phyloP scores from a whole-genome alignment of 2,329 filamentous ascomycete species.

The Bipolaris bicolor region DNA sequence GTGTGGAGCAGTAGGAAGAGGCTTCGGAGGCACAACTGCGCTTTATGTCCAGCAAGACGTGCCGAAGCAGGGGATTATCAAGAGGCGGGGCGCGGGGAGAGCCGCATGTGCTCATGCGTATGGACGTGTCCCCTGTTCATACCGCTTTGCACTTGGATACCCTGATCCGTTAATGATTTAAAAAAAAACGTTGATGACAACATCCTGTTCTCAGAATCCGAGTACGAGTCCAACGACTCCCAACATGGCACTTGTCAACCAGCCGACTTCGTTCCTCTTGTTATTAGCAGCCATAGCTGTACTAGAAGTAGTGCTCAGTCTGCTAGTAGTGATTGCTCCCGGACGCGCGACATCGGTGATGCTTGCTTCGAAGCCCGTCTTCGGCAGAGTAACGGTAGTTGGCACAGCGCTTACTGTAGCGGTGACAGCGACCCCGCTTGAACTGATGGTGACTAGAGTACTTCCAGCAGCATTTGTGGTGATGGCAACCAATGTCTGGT shows the following conservation, averaged over 20 bases:
- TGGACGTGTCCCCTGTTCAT: too few species aligned
- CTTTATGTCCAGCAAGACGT: background rate
- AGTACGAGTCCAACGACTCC: conserved; percentile 12
- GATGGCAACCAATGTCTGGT: conserved; percentile 31
- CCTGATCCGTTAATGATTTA: too few species aligned
- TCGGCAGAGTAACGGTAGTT: conserved; percentile 25
- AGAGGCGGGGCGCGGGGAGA: too few species aligned
- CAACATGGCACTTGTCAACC: conserved; percentile 13
- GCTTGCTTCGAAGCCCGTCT: conserved; percentile 30
- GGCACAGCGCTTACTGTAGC: conserved; percentile 32
- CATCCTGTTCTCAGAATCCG: background rate
- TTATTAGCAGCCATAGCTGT: background rate
- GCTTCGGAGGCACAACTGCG: background rate
- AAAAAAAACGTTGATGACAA: background rate
- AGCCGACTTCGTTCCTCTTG: conserved; percentile 3
- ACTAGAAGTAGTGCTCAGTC: conserved; percentile 17
- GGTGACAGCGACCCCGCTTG: conserved; percentile 35
- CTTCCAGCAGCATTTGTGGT: conserved; percentile 32
- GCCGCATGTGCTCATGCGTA: too few species aligned
- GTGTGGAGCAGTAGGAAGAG: background rate
- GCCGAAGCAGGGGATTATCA: background rate
- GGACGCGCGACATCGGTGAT: conserved; percentile 20
- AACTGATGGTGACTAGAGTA: conserved; percentile 35
- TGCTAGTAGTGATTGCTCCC: background rate
- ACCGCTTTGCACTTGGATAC: too few species aligned